These are phyloP conservation scores for Trichoderma parareesei DNA, from an alignment of 495 filamentous ascomycete species.

Conservation along the genomic window DNA sequence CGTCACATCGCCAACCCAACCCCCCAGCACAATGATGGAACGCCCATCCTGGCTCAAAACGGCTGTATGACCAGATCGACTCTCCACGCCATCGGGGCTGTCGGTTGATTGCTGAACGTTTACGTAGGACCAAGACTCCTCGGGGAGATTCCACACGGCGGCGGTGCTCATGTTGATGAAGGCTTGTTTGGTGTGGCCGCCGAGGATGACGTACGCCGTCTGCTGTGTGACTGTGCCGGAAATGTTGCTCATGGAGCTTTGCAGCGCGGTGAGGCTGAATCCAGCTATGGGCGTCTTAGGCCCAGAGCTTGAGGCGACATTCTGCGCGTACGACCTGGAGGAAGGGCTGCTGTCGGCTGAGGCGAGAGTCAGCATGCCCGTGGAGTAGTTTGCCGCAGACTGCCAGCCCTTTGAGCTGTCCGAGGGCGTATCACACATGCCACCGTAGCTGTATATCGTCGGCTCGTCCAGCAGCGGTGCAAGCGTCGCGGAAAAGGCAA, in stretches of 20 bases:
- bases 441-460: constrained; percentile 70
- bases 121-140: constrained; percentile 78
- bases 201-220: constrained; percentile 71
- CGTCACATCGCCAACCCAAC: constrained; percentile 77
- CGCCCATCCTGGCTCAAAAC: constrained; percentile 69
- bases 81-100: constrained; percentile 44
- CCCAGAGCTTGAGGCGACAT: constrained; percentile 21
- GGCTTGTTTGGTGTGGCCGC: constrained; percentile 73
- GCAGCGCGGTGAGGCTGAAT: constrained; percentile 68
- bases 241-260: constrained; percentile 47
- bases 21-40: constrained; percentile 68
- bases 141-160: constrained; percentile 77
- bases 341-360: constrained; percentile 29
- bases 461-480: constrained; percentile 38
- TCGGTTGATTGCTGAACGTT: constrained; percentile 43
- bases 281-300: constrained; percentile 76
- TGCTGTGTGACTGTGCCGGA: constrained; percentile 53
- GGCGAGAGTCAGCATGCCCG: constrained; percentile 56
- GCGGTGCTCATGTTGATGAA: constrained; percentile 92
- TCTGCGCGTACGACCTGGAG: constrained; percentile 32
- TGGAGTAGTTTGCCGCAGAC: constrained; percentile 64
- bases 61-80: constrained; percentile 79
- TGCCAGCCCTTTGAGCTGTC: constrained; percentile 45
- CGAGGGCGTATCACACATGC: constrained; percentile 67
- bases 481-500: constrained; percentile 56